Base-by-base conservation (phyloP, 148 eudicot genomes). In the Oxyria digyna region DNA sequence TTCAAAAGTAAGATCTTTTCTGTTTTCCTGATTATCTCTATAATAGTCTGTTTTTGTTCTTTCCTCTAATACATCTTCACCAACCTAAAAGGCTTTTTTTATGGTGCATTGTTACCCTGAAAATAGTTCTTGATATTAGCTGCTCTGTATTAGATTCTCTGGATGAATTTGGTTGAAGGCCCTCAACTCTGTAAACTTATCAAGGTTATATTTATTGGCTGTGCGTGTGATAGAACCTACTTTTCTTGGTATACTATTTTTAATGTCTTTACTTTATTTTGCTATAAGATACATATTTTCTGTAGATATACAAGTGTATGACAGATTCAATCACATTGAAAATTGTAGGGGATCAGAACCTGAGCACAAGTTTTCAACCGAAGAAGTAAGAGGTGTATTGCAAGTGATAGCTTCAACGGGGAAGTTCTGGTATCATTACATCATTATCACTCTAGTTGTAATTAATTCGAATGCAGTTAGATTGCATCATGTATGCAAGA, bases 401-500 rank as follows among this genome's bases (percentile, higher is more conserved):
- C 87, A 82, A 78, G 71, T 74, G 52, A 85, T 83, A 63, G 89
- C 97, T 70, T 78, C 89, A 41, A 83, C 95, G 3, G 97, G 97
- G 70, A 83, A 85, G 63, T 91, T 82, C 76, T 88, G 97, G 97
- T 91, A 86, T 59, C 82, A 42, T 70, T 76, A 62, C 71, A 62
- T 50, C 42, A 55, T 40, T 8, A 0, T 68, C 41, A 35, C 13
- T 49, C 41, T 21, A 46, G 18, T 18, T 29, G 41, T 67, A 14
- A 18, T 23, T 67, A 38, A 40, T 24, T 12, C 14, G 27, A 41
- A 67, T 42, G 15, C 15, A 67, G 17, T 26, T 57, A 57, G 12
- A 26, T 18, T 29, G 38, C 20, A 59, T 9, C 64, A 27, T 14
- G 29, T 59, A 31, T 59, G 65, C 11, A 59, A 6, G 33, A 31